Evolutionary conservation across 257 asterid species (phyloP), one percentile per base, ranked within the genome.

Genomic region (Avicennia marina): DNA sequence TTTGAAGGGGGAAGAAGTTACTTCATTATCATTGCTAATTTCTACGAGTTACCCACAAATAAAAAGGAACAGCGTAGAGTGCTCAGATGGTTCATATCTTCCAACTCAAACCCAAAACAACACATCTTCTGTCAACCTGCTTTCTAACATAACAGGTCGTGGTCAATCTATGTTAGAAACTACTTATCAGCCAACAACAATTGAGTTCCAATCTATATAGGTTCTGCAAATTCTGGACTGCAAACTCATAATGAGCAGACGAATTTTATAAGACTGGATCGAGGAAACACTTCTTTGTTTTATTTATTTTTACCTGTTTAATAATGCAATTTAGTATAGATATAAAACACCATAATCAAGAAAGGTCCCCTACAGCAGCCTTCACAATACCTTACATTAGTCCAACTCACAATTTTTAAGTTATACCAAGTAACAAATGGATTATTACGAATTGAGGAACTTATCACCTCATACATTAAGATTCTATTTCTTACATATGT

Each of bases 381-480:
- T 24, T 26, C 34, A 33, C 27, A 51, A 32, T 46, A 41, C 44
- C 39, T 32, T 39, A 44, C 26, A 60, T 45, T 61, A 61, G 27
- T 45, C 31, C 24, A 48, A 17, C 49, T 51, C 33, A 32, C 39
- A 63, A 32, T 11, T 47, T 55, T 29, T 56, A 68, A 45, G 39
- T 21, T 60, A 52, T 16, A 46, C 20, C 26, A 42, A 52, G 33
- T 15, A 43, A 46, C 56, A 39, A 27, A 29, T 46, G 58, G 53
- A 44, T 6, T 24, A 40, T 19, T 31, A 53, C 15, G 53, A 27
- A 55, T 29, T 43, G 20, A 6, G 12, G 45, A 62, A 32, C 64
- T 53, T 45, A 21, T 44, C 31, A 66, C 49, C 60, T 60, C 54
- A 61, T 22, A 20, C 40, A 53, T 41, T 21, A 40, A 42, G 33